Base-by-base conservation (phyloP, 345 rosid species). In the Eucalyptus albens region DNA sequence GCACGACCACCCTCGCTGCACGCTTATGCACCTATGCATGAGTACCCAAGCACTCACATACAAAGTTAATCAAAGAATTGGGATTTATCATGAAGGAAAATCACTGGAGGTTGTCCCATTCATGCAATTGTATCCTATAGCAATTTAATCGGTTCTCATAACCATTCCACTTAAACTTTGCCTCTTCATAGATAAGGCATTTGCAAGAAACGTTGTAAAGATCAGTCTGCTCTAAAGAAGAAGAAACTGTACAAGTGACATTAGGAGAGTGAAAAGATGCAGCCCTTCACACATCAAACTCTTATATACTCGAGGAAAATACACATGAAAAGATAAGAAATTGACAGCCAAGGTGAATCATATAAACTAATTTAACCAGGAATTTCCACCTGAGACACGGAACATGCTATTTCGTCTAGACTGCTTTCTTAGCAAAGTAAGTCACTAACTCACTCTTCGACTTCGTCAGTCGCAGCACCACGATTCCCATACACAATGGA, bases 401-500 rank as follows among this genome's bases (percentile, higher is more conserved):
- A 72, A 19, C 82, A 11, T 72, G 45, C 42, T 21, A 72, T 37
- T 72, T 72, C 26, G 60, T 86, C 42, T 49, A 16, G 40, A 44
- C 31, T n/a, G 87, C 83, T 37, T 65, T 72, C 31, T n/a, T 37
- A 65, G 86, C 80, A 69, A 26, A 22, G 40, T 45, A 42, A 27
- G 50, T 44, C 50, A 17, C 42, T 15, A 42, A 56, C 27, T 86
- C 40, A 50, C 72, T 86, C 87, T 62, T 86, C 59, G 15, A 11
- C 40, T 37, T 89, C 87, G 11, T 89, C 72, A 26, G 62, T 42
- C 16, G 65, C 88, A 86, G 88, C 45, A n/a, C 37, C 45, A 33
- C 90, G 90, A 89, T 88, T 93, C 56, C 92, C 97, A 89, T 96
- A 96, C 82, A 96, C 94, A 87, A 92, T 94, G 83, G 93, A 93